Percentiles rank a stretch among this genome's conserved stretches.
Evolutionary conservation across 1,284 basidiomycete species (phyloP).

Genomic region (Rhodotorula sp.): DNA sequence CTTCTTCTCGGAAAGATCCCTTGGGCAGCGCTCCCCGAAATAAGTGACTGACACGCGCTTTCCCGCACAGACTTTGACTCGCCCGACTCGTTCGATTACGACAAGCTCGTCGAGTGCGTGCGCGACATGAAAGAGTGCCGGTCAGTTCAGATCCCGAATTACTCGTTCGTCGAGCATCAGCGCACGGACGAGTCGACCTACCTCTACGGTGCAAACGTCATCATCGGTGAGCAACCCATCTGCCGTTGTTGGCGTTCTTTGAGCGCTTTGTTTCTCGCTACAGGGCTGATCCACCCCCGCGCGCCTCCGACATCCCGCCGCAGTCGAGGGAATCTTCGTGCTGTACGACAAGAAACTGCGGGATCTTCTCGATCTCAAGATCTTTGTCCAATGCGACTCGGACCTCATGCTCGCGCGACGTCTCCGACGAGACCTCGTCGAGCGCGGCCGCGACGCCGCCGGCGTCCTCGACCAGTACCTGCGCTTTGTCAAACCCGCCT

Average conservation of each 20-base stretch:
- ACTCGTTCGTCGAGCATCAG: conserved; percentile 90
- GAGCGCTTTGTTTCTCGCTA: not conserved
- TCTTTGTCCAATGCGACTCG: conserved; percentile 66
- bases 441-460: conserved; percentile 78
- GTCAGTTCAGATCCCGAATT: conserved; percentile 72
- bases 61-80: conserved; percentile 73
- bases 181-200: conserved; percentile 81
- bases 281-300: not conserved
- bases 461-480: conserved; percentile 82
- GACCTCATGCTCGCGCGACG: conserved; percentile 95
- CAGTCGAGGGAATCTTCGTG: conserved; percentile 81
- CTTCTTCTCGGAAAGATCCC: not conserved
- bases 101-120: conserved; percentile 81
- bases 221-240: conserved; percentile 44
- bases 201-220: conserved; percentile 92
- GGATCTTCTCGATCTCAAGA: conserved; percentile 83
- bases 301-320: too few species aligned
- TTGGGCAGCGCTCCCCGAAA: too few species aligned
- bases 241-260: not conserved
- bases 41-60: too few species aligned
- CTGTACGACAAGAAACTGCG: conserved; percentile 70
- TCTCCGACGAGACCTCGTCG: conserved; percentile 79
- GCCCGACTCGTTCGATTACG: conserved; percentile 88
- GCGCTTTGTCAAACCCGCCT: conserved; percentile 61
- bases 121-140: conserved; percentile 75